Percentiles rank a stretch among this genome's conserved stretches.
phyloP scores from a whole-genome alignment of 768 basidiomycete genomes.

The Tricholomella constricta region DNA sequence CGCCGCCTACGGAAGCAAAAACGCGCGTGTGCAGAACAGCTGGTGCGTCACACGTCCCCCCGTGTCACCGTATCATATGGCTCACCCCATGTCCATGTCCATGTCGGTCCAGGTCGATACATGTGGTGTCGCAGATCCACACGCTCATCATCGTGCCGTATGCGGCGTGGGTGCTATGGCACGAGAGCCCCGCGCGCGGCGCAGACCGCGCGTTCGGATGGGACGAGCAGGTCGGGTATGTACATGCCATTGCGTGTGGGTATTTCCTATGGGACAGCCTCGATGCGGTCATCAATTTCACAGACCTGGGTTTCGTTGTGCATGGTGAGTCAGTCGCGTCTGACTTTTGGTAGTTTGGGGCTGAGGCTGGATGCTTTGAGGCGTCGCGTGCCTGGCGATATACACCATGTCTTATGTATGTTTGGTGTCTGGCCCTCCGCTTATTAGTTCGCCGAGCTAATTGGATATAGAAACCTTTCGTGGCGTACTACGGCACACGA shows the following conservation, averaged over 20 bases:
- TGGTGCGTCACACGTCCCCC: conserved; percentile 45
- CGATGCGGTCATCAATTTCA: conserved; percentile 68
- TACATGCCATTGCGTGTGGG: conserved; percentile 74
- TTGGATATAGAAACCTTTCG: conserved; percentile 59
- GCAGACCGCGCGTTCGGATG: conserved; percentile 79
- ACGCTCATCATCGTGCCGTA: conserved; percentile 67
- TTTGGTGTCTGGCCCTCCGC: neutral
- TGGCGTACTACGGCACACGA: conserved; percentile 75
- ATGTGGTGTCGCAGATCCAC: conserved; percentile 73
- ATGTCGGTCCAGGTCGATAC: conserved; percentile 59
- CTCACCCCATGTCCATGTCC: no score
- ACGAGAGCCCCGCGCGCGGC: conserved; percentile 42
- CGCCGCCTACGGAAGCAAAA: conserved; percentile 48
- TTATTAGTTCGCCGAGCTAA: no score
- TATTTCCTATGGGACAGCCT: conserved; percentile 87
- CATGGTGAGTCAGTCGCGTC: conserved; percentile 54
- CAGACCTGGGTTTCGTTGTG: conserved; percentile 72
- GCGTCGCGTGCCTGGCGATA: conserved; percentile 62
- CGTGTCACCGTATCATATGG: no score
- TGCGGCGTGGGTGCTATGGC: conserved; percentile 51
- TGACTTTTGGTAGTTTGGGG: neutral
- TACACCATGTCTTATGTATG: conserved; percentile 74
- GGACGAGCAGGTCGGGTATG: conserved; percentile 55
- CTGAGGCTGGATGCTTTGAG: conserved; percentile 30
- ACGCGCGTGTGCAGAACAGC: conserved; percentile 51